Percentiles rank a stretch among this genome's conserved stretches.
phyloP scores from a whole-genome alignment of 176 grass and related monocot genomes.

The Saccharum spontaneum region DNA sequence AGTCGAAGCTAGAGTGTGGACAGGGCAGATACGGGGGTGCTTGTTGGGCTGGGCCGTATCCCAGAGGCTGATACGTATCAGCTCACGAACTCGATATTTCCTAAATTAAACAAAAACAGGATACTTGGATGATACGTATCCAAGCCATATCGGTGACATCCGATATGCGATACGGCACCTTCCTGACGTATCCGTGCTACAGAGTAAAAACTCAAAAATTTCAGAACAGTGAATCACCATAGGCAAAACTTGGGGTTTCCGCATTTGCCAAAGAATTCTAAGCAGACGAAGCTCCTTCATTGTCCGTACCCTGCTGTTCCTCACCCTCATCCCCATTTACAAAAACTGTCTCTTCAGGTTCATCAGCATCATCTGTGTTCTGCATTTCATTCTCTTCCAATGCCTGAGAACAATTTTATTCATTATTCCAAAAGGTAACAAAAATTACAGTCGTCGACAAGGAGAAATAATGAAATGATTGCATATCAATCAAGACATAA shows the following conservation, averaged over 20 bases:
- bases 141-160: no score
- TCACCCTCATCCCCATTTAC: constrained; percentile 94
- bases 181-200: no score
- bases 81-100: no score
- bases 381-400: constrained; percentile 48
- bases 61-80: no score
- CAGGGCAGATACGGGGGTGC: no score
- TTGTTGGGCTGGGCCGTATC: no score
- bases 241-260: constrained; percentile 48
- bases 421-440: constrained; percentile 7
- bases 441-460: constrained; percentile 4
- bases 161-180: no score
- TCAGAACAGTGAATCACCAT: constrained; percentile 43
- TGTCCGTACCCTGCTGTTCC: constrained; percentile 80
- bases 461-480: constrained; percentile 25
- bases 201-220: background rate
- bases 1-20: no score
- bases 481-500: background rate
- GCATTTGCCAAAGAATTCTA: constrained; percentile 47
- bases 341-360: constrained; percentile 61
- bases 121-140: no score
- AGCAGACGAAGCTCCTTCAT: constrained; percentile 54
- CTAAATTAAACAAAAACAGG: no score
- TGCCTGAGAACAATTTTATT: constrained; percentile 27
- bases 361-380: constrained; percentile 63